Percentiles rank a stretch among this genome's conserved stretches.
Conservation (phyloP, 441 rosid species). For the Jatropha multifida region DNA sequence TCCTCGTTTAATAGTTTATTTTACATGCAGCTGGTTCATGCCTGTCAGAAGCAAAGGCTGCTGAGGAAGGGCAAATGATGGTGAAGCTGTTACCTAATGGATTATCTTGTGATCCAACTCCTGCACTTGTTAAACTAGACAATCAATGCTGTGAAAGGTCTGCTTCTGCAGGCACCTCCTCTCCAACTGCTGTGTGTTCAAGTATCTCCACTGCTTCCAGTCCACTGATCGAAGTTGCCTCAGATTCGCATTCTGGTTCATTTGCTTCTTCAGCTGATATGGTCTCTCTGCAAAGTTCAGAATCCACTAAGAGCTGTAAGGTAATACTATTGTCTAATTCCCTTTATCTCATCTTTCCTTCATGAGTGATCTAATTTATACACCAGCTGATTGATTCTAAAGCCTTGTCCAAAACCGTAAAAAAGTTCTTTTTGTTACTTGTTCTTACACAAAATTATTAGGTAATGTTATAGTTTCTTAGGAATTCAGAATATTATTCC, state of each 20-base stretch:
- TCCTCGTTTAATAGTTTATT: conserved; percentile 20
- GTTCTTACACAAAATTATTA: background rate
- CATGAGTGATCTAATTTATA: background rate
- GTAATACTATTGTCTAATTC: conserved; percentile 29
- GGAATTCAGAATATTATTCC: conserved; percentile 7
- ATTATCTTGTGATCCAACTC: conserved; percentile 30
- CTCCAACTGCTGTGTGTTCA: conserved; percentile 35
- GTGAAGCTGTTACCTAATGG: conserved; percentile 33
- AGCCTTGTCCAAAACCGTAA: background rate
- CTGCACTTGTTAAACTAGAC: conserved; percentile 33
- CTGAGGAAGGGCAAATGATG: conserved; percentile 35
- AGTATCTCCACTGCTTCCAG: conserved; percentile 33
- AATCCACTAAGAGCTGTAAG: conserved; percentile 49
- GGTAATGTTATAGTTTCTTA: conserved; percentile 14
- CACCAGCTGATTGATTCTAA: background rate
- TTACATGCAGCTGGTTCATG: conserved; percentile 37
- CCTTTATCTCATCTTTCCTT: background rate
- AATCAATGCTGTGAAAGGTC: conserved; percentile 39
- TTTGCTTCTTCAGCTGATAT: conserved; percentile 40
- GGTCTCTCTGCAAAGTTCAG: conserved; percentile 43
- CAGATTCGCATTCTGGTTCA: conserved; percentile 27
- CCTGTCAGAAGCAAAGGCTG: conserved; percentile 38
- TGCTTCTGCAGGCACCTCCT: conserved; percentile 27
- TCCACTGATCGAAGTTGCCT: conserved; percentile 28
- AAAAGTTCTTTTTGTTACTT: background rate